Conservation (phyloP, 163 green algal species). For the Chloroidium sp. region DNA sequence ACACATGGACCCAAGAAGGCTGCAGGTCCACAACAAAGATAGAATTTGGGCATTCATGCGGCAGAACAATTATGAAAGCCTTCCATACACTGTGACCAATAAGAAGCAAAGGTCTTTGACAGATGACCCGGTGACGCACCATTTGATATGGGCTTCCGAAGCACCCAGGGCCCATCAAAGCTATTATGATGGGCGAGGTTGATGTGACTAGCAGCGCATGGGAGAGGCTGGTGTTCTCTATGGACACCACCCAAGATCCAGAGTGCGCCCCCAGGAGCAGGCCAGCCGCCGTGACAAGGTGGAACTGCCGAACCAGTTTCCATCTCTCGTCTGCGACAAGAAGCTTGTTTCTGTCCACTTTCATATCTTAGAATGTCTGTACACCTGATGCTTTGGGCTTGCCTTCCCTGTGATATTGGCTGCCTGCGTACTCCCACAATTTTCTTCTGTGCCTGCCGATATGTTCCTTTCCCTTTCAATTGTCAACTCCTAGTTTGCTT, state of each 20-base stretch:
- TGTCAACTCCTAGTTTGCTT: too few species aligned
- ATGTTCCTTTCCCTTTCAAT: too few species aligned
- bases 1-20: too few species aligned
- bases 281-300: constrained; percentile 42
- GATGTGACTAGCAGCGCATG: constrained; percentile 66
- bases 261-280: constrained; percentile 61
- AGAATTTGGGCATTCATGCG: too few species aligned
- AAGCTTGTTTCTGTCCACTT: background rate
- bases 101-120: background rate
- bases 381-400: too few species aligned
- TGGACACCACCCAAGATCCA: constrained; percentile 47
- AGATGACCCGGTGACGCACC: constrained; percentile 6
- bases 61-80: too few species aligned
- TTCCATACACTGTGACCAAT: too few species aligned
- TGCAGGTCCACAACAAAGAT: too few species aligned
- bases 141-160: constrained; percentile 46
- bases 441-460: too few species aligned
- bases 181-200: constrained; percentile 58
- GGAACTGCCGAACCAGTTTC: constrained; percentile 6
- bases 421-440: too few species aligned
- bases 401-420: too few species aligned
- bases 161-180: constrained; percentile 24
- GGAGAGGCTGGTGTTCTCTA: constrained; percentile 59
- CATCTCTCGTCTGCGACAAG: background rate
- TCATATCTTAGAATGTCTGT: too few species aligned